Base-by-base conservation (phyloP, 2,329 filamentous ascomycete genomes). In the Alternaria incomplexa region DNA sequence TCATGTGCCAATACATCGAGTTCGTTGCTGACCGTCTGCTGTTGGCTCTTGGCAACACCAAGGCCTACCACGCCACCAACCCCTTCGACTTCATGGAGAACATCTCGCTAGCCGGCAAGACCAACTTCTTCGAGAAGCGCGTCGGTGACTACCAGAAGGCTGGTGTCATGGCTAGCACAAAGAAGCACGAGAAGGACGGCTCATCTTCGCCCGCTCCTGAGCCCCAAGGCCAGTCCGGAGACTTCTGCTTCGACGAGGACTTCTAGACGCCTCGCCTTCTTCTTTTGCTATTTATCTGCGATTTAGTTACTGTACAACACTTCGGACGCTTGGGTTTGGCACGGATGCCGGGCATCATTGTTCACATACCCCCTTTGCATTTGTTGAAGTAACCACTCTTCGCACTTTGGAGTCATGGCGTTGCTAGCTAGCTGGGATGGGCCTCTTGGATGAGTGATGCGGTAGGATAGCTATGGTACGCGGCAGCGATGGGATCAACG, bases 11-110 rank as follows among this genome's bases (percentile, higher is more conserved):
- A 85, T 99, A 99, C 87, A 99, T 99, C 73, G 96, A 99, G 88
- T 99, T 99, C 75, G 96, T 99, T 52, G 96, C 96, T 68, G 96
- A 99, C 82, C 92, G 96, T 74, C 91, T 99, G 36, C 89, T 99
- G 36, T 86, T 98, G 62, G 90, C 96, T 30, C 91, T 99, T 50
- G 96, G 96, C 77, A 97, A 97, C 83, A 88, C 92, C 75, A 98
- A 97, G 87, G 87, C 92, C 76, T 99, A 97, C 89, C 92, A 96
- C 79, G 86, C 91, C 25, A 88, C 90, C 81, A 99, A 99, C 85
- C 96, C 96, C 80, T 99, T 99, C 81, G 96, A 99, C 87, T 99
- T 99, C 83, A 99, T 99, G 96, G 96, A 99, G 88, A 97, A 97
- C 85, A 99, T 99, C 83, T 98, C 96, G 22, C 88, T 99, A 11